Evolutionary conservation across 2,329 filamentous ascomycete species (phyloP), one percentile per base, ranked within the genome.

Genomic region (Fusarium palustre): DNA sequence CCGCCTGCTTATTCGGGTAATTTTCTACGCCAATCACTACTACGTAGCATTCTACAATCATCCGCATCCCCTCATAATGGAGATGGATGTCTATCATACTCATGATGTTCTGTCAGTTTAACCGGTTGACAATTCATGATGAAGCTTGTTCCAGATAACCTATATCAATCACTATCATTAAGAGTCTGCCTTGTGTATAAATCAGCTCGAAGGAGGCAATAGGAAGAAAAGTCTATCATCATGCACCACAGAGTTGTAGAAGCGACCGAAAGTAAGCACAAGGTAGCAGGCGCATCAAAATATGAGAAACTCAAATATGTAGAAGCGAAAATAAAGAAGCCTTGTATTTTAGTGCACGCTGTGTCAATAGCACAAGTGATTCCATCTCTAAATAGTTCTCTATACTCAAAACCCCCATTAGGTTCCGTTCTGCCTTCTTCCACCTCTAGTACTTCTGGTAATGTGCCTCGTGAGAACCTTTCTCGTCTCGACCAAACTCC

Each of bases 401-500:
- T 13, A 48, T 38, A 36, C 38, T 47, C 38, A 45, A 38, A 33
- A 13, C 5, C 25, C 28, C 43, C 43, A 11, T 70, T 75, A 81
- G 22, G 71, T 73, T 25, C 81, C 82, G 79, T 97, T 97, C 56
- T 91, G 89, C 76, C 93, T 88, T 79, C 90, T 89, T 9, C 95
- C 95, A 55, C 94, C 95, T 65, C 89, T 89, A 83, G 97, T 97
- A 77, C 89, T 90, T 78, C 94, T 87, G 59, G 94, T 90, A 30
- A 95, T 86, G 80, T 98, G 95, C 4, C 90, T 92, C 78, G 88
- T 91, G 70, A 98, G 81, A 36, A 94, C 88, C 82, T 91, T 93
- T 76, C 88, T 88, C 69, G 93, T 94, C 81, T 97, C 91, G 15
- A 92, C 88, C 80, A 99, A 83, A 87, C 93, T 97, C 76, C 94